phyloP scores from a whole-genome alignment of 1,139 yeast genomes.

The Geotrichum phurueaensis region DNA sequence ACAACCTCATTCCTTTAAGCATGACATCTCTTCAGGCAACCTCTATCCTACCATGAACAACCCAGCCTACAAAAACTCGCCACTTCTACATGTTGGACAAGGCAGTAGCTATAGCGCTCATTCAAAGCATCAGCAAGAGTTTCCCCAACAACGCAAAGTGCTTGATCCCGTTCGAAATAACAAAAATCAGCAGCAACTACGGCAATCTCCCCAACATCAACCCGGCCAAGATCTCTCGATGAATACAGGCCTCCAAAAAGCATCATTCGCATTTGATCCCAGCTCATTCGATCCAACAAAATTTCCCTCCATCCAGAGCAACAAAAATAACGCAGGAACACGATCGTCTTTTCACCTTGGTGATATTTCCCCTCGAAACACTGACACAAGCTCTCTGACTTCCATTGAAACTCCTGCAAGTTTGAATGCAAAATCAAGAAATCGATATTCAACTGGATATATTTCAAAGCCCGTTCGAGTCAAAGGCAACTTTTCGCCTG shows the following conservation, averaged over 20 bases:
- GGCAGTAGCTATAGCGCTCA: not conserved
- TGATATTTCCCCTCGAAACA: slow-evolving; percentile 4
- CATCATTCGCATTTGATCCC: not conserved
- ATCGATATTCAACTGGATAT: slow-evolving; percentile 11
- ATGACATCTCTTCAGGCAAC: not conserved
- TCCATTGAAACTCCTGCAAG: not conserved
- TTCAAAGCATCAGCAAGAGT: not conserved
- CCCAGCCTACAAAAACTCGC: slow-evolving; percentile 2
- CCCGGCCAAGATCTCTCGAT: not conserved
- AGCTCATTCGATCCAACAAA: not conserved
- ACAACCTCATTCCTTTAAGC: not conserved
- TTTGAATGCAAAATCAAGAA: not conserved
- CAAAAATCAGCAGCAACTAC: slow-evolving; percentile 1
- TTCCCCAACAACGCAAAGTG: not conserved
- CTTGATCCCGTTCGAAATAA: not conserved
- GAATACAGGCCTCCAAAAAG: not conserved
- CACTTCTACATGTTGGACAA: not conserved
- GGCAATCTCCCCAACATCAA: not conserved
- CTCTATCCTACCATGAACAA: slow-evolving; percentile 6
- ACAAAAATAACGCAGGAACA: not conserved
- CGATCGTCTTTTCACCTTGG: slow-evolving; percentile 1
- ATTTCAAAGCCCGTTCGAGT: slow-evolving; percentile 4
- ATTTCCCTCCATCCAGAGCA: not conserved
- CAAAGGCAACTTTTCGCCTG: slow-evolving; percentile 13
- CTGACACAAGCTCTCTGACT: slow-evolving; percentile 4